Evolutionary conservation across 2,329 filamentous ascomycete species (phyloP), one percentile per base, ranked within the genome.

Genomic region (Paecilomyces dactylethromorphus): DNA sequence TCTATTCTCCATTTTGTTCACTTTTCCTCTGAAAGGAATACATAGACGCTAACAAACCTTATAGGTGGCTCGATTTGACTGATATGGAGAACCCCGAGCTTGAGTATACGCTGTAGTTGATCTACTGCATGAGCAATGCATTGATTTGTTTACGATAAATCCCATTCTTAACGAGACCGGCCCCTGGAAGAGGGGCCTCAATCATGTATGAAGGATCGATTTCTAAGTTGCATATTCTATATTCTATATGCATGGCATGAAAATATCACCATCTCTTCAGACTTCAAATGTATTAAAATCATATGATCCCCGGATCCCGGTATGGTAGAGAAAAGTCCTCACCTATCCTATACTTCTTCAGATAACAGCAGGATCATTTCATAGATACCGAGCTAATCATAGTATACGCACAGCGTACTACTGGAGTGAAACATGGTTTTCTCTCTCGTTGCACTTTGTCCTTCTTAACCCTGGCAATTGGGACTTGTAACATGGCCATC

Each of bases 61-160:
- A 15, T 33, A 78, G 74, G 58, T 80, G 83, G 73, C 75, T 84
- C 58, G 86, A 89, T 68, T 70, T 89, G 62, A 89, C 86, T 3
- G 87, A 89, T 67, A 74, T 78, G 58, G 86, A 89, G 76, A 89
- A 87, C 60, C 75, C 78, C 1, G 82, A 88, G 68, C 88, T 89
- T 66, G 71, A 82, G 0, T 89, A 89, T 68, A 80, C 78, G 21
- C 60, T 85, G 54, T 84, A 74, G 50, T 13, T 10, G 39, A 45
- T 3, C n/a, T 45, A 18, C n/a, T 8, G 3, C 13, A 18, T n/a
- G 15, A 45, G 39, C 18, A 39, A 45, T 45, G n/a, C 21, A 45
- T 45, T 18, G 15, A 10, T 45, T n/a, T 45, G 22, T 13, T 52
- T 52, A 52, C 29, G 50, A 52, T 29, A 11, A 52, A 45, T 45